phyloP scores from a whole-genome alignment of 192 early-diverging fungal genomes.

The Coemansia sp. region DNA sequence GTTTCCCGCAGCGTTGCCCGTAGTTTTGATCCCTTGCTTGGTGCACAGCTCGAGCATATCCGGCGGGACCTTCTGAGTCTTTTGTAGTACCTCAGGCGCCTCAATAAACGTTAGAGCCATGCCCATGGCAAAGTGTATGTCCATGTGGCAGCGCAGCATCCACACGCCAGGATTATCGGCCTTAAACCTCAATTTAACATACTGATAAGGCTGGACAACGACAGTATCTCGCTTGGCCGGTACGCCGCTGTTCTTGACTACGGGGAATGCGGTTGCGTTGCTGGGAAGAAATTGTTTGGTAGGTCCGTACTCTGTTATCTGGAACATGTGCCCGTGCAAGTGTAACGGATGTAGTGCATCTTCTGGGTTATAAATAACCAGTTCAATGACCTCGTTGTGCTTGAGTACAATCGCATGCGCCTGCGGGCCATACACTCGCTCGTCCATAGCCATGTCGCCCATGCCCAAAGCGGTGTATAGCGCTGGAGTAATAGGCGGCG shows the following conservation, averaged over 20 bases:
- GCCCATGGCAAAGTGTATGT: slow-evolving; percentile 65
- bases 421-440: slow-evolving; percentile 67
- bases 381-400: slow-evolving; percentile 66
- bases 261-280: slow-evolving; percentile 18
- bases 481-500: slow-evolving; percentile 64
- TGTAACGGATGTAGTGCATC: slow-evolving; percentile 72
- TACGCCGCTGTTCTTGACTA: slow-evolving; percentile 4
- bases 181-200: slow-evolving; percentile 67
- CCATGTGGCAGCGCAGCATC: slow-evolving; percentile 80
- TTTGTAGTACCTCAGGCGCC: slow-evolving; percentile 65
- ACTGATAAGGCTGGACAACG: slow-evolving; percentile 58
- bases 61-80: slow-evolving; percentile 55
- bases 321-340: slow-evolving; percentile 84
- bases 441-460: slow-evolving; percentile 56
- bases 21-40: slow-evolving; percentile 55
- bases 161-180: slow-evolving; percentile 85
- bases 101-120: slow-evolving; percentile 73
- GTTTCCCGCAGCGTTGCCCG: slow-evolving; percentile 79
- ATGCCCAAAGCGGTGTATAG: slow-evolving; percentile 68
- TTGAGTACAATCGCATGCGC: slow-evolving; percentile 63
- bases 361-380: slow-evolving; percentile 73
- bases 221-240: slow-evolving; percentile 66
- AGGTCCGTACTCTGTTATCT: slow-evolving; percentile 59
- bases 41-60: slow-evolving; percentile 62
- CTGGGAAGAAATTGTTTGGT: slow-evolving; percentile 55